Percentiles rank a stretch among this genome's conserved stretches.
Evolutionary conservation across 2,329 filamentous ascomycete species (phyloP).

Genomic region (Penicillium brasilianum): DNA sequence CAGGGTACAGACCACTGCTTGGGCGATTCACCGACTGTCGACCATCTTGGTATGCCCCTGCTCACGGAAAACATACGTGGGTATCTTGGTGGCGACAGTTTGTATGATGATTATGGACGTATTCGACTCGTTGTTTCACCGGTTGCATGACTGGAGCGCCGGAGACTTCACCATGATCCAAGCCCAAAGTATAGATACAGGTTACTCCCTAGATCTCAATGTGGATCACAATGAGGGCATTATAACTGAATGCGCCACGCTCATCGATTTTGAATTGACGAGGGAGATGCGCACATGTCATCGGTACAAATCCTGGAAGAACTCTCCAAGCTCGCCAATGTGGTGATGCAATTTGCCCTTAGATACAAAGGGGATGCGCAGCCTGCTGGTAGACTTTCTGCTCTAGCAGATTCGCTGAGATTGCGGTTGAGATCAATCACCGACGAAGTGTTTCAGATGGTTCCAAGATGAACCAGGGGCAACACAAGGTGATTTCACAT

Average conservation of each 20-base stretch:
- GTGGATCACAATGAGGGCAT: background rate
- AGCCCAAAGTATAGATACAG: background rate
- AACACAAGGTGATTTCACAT: background rate
- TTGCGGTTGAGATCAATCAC: slow-evolving; percentile 6
- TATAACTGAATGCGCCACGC: background rate
- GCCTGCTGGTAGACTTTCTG: background rate
- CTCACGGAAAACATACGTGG: slow-evolving; percentile 13
- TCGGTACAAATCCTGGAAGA: slow-evolving; percentile 11
- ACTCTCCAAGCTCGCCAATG: slow-evolving; percentile 16
- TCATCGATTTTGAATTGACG: background rate
- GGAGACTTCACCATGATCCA: background rate
- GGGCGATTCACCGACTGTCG: slow-evolving; percentile 12
- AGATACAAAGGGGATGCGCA: slow-evolving; percentile 9
- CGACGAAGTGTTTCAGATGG: slow-evolving; percentile 7
- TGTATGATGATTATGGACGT: slow-evolving; percentile 20
- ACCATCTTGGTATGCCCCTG: slow-evolving; percentile 18
- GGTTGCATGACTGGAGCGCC: background rate
- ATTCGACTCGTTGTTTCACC: slow-evolving; percentile 9
- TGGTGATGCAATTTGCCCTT: slow-evolving; percentile 18
- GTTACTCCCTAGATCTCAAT: background rate
- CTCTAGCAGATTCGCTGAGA: slow-evolving; percentile 8
- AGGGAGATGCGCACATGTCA: background rate
- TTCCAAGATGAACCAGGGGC: background rate
- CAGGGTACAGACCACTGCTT: slow-evolving; percentile 2
- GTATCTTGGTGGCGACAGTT: slow-evolving; percentile 13